Percentiles rank a stretch among this genome's conserved stretches.
Conservation (phyloP, 2,329 filamentous ascomycete species). For the Exophiala sp. region DNA sequence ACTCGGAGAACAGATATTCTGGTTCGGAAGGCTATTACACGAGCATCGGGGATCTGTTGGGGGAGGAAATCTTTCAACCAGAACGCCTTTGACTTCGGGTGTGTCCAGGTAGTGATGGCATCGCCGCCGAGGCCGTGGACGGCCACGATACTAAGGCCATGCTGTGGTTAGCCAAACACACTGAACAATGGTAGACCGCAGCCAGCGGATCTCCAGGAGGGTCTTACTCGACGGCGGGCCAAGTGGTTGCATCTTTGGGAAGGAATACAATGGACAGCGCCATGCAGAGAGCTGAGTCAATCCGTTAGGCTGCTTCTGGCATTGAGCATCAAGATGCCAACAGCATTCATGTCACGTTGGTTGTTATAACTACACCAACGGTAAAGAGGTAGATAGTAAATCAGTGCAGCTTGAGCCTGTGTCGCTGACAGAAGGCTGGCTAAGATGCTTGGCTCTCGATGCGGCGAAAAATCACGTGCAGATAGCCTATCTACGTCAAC, state of each 20-base stretch:
- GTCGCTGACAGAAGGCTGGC: too few species aligned
- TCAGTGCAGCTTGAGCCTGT: too few species aligned
- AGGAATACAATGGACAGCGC: conserved; percentile 1
- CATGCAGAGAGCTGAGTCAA: conserved; percentile 15
- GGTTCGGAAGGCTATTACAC: conserved; percentile 25
- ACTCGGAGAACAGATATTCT: too few species aligned
- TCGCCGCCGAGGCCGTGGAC: conserved; percentile 36
- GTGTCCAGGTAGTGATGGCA: conserved; percentile 34
- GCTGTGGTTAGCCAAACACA: not conserved
- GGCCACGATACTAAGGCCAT: conserved; percentile 33
- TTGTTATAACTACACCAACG: too few species aligned
- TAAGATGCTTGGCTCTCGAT: too few species aligned
- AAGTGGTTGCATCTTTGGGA: not conserved
- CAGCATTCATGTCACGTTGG: too few species aligned
- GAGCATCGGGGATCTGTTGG: conserved; percentile 14
- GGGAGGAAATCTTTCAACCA: conserved; percentile 20
- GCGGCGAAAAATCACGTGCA: too few species aligned
- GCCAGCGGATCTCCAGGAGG: not conserved
- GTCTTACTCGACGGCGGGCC: conserved; percentile 4
- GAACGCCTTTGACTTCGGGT: conserved; percentile 19
- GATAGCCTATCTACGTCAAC: too few species aligned
- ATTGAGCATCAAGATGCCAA: not conserved
- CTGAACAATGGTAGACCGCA: not conserved
- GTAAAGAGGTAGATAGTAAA: too few species aligned
- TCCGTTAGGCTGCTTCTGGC: too few species aligned